phyloP scores from a whole-genome alignment of 192 early-diverging fungal genomes.

The Lobosporangium transversale region DNA sequence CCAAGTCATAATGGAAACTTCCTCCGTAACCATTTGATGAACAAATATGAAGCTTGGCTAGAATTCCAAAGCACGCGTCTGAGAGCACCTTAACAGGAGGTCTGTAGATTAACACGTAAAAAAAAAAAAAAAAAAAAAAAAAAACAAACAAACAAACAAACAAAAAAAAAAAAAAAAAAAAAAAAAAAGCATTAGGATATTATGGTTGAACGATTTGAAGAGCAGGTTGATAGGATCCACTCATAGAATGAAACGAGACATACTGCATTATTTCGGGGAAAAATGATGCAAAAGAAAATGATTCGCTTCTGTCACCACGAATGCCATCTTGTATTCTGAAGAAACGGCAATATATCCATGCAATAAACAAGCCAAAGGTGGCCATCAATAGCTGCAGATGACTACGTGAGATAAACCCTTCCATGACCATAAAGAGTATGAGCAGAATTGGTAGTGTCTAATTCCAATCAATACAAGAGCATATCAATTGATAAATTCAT shows the following conservation, averaged over 20 bases:
- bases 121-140: too few species aligned
- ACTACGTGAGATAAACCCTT: conserved; percentile 59
- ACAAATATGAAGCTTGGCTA: conserved; percentile 65
- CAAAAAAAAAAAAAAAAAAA: too few species aligned
- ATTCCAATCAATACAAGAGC: too few species aligned
- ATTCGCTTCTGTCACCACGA: conserved; percentile 87
- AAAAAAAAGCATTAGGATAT: too few species aligned
- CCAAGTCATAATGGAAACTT: conserved; percentile 54
- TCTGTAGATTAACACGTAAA: conserved; percentile 47
- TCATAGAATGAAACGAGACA: not conserved
- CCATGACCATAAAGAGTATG: conserved; percentile 53
- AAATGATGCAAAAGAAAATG: conserved; percentile 90
- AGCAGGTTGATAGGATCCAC: not conserved
- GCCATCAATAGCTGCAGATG: conserved; percentile 73
- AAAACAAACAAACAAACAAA: too few species aligned
- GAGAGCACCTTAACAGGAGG: conserved; percentile 73
- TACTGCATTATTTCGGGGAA: conserved; percentile 66
- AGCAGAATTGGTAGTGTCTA: conserved; percentile 62
- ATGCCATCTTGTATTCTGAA: conserved; percentile 83
- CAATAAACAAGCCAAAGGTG: conserved; percentile 74
- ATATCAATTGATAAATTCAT: too few species aligned
- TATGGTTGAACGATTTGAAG: too few species aligned
- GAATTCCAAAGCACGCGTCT: conserved; percentile 66
- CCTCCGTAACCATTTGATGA: conserved; percentile 56
- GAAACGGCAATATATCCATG: conserved; percentile 90